Evolutionary conservation across 73 alveolate species (phyloP), one percentile per base, ranked within the genome.

Genomic region (Paramecium bursaria): DNA sequence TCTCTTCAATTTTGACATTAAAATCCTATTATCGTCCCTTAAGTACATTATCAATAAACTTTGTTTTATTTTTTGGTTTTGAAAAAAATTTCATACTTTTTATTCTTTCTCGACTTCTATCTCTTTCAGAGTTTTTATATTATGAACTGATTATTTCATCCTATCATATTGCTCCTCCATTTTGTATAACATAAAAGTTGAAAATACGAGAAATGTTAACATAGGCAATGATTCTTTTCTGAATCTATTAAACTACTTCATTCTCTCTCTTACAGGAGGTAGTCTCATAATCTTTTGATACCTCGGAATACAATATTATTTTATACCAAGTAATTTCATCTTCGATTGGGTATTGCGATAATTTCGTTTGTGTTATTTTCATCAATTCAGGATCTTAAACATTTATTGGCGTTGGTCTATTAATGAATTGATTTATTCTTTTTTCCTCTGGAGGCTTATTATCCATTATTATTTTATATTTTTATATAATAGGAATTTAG

Each of bases 141-240:
- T 39, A 19, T 39, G 35, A 9, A 67, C 55, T 42, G 31, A 39
- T 15, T 67, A 67, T 67, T 67, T 67, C 82, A 67, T 39, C 46
- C 44, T 42, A 67, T 67, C 82, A 67, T 67, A 67, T 42, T 35
- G 22, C 21, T 46, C 55, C 42, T 67, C 82, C 82, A 67, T 67
- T 17, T 67, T 67, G 7, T 39, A 39, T 42, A 67, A 42, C 17
- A 67, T 47, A 0, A 35, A 42, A 7, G 82, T 67, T 67, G 82
- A 67, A 67, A 67, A 67, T 35, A 31, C 82, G 17, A 67, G 60
- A 67, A 67, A 67, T 1, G 44, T 35, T 7, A 67, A 42, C 82
- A 67, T 67, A 10, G 82, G 82, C 44, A 67, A 67, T 14, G 82
- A 23, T 67, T 67, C 82, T 46, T 35, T 67, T 33, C 50, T 23